These are phyloP conservation scores for Hysterangium stoloniferum DNA, from an alignment of 768 basidiomycete genomes.

Conservation along the genomic window DNA sequence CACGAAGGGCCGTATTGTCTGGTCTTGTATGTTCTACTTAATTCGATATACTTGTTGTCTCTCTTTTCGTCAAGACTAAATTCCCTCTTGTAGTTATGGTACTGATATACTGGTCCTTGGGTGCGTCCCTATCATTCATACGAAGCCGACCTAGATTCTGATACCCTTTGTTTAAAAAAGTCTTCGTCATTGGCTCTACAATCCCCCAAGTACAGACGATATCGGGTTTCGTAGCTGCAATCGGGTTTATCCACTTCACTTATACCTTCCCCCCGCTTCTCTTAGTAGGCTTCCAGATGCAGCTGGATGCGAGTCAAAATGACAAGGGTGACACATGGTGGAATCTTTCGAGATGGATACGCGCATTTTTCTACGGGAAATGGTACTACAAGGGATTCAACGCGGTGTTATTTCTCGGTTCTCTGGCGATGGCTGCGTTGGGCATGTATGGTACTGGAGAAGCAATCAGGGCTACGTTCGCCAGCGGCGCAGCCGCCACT, in stretches of 20 bases:
- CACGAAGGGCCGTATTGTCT: conserved; percentile 33
- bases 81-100: conserved; percentile 42
- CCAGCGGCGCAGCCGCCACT: conserved; percentile 31
- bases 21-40: conserved; percentile 30
- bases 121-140: no score
- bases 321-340: conserved; percentile 27
- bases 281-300: conserved; percentile 22
- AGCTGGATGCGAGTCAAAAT: background rate
- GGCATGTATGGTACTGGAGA: conserved; percentile 37
- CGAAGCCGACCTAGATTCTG: no score
- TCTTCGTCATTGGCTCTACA: conserved; percentile 51
- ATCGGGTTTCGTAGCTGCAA: conserved; percentile 50
- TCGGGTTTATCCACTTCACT: conserved; percentile 54
- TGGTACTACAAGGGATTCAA: conserved; percentile 48
- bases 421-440: conserved; percentile 41
- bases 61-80: conserved; percentile 53
- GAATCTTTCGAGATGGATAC: conserved; percentile 16
- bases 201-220: conserved; percentile 50
- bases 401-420: conserved; percentile 35
- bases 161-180: no score
- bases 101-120: no score
- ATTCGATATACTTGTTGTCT: conserved; percentile 29
- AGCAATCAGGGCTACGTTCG: conserved; percentile 36
- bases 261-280: conserved; percentile 46
- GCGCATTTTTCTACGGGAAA: conserved; percentile 34